A percentile compares a stretch with the other conserved stretches of the same genome.
Evolutionary conservation across 768 basidiomycete genomes (phyloP).

Genomic region (Tylopilus subfusipes): DNA sequence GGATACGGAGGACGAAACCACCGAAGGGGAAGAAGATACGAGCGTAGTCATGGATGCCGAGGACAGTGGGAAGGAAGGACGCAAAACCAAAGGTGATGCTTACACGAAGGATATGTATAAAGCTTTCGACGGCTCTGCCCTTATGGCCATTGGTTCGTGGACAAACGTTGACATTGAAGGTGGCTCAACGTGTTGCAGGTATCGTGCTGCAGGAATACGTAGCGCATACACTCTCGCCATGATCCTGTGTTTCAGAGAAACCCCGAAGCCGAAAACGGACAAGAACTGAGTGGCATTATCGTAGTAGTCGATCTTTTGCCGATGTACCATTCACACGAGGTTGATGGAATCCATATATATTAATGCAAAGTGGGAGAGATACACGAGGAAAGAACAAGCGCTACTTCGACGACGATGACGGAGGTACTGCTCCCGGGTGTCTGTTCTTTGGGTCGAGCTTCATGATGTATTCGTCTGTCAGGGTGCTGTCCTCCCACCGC

Average conservation of each 20-base stretch:
- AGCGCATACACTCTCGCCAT: conserved; percentile 28
- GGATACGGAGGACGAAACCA: conserved; percentile 13
- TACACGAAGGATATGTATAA: conserved; percentile 64
- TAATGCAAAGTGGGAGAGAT: neutral
- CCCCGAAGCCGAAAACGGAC: conserved; percentile 3
- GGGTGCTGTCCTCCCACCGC: conserved; percentile 80
- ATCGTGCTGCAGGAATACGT: conserved; percentile 69
- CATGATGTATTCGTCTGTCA: conserved; percentile 40
- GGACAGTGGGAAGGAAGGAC: conserved; percentile 4
- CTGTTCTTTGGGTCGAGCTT: conserved; percentile 26
- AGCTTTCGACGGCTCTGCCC: conserved; percentile 65
- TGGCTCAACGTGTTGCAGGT: conserved; percentile 36
- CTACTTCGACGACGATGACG: conserved; percentile 9
- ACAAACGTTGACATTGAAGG: neutral
- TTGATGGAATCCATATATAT: conserved; percentile 7
- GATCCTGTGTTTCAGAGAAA: neutral
- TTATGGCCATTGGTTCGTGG: conserved; percentile 63
- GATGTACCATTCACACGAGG: neutral
- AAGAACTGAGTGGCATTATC: neutral
- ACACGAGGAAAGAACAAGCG: neutral
- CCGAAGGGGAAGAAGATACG: conserved; percentile 16
- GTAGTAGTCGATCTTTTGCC: neutral
- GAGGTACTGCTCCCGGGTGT: neutral
- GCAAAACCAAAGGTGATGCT: conserved; percentile 2
- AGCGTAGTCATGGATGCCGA: conserved; percentile 2